phyloP scores from a whole-genome alignment of 2,329 filamentous ascomycete species.

The Claviceps sp. region DNA sequence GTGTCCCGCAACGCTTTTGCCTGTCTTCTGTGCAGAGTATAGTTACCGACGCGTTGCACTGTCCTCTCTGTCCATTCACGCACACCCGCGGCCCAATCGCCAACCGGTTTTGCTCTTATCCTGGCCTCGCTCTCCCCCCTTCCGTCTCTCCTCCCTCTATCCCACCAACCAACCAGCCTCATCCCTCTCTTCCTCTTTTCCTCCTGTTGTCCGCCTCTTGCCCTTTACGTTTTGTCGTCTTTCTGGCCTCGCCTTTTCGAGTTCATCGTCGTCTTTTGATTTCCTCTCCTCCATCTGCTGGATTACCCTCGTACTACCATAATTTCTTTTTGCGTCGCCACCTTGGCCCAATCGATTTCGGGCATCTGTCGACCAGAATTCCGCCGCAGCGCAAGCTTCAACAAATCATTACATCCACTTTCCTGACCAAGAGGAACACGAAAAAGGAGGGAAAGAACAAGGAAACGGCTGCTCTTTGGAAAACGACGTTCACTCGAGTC shows the following conservation, averaged over 20 bases:
- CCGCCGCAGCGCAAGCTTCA: background rate
- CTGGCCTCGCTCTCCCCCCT: constrained; percentile 7
- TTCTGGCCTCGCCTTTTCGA: constrained; percentile 13
- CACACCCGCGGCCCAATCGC: constrained; percentile 5
- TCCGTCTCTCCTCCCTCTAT: constrained; percentile 7
- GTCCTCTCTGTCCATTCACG: background rate
- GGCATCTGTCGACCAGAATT: background rate
- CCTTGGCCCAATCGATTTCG: constrained; percentile 4
- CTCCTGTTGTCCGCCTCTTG: constrained; percentile 10
- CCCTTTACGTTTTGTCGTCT: constrained; percentile 2
- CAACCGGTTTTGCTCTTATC: constrained; percentile 10
- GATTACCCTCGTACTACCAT: background rate
- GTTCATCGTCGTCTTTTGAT: constrained; percentile 10
- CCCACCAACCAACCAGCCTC: too few species aligned
- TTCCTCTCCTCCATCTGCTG: constrained; percentile 2
- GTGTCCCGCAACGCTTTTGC: background rate
- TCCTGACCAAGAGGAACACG: background rate
- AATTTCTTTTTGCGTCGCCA: constrained; percentile 1
- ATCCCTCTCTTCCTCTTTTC: constrained; percentile 1
- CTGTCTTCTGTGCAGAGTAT: background rate
- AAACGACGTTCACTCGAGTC: constrained; percentile 1
- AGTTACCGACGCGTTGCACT: background rate
- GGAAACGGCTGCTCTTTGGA: constrained; percentile 1
- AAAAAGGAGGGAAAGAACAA: background rate
- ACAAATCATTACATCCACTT: background rate